Percentiles rank a stretch among this genome's conserved stretches.
These are phyloP conservation scores for Paramarasmius palmivorus DNA, from an alignment of 1,284 basidiomycete genomes.

Conservation along the genomic window DNA sequence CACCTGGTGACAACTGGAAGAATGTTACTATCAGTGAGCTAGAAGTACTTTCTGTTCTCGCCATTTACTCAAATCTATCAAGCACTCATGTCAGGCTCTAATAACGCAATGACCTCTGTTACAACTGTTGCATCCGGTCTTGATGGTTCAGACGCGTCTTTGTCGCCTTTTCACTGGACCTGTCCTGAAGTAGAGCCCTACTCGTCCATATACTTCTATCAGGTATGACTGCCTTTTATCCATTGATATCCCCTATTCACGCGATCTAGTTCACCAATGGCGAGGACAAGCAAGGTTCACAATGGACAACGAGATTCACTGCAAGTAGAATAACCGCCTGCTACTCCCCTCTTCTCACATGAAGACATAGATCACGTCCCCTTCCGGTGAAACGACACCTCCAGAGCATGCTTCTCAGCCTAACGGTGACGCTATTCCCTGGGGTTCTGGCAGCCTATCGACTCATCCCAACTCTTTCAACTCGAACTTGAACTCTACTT, in stretches of 20 bases:
- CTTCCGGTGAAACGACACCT: constrained; percentile 18
- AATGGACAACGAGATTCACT: constrained; percentile 41
- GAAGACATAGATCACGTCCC: constrained; percentile 10
- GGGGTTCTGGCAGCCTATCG: constrained; percentile 18
- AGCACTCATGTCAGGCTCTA: constrained; percentile 43
- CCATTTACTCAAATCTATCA: not conserved
- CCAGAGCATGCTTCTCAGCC: constrained; percentile 33
- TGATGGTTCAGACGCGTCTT: constrained; percentile 33
- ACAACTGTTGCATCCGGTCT: constrained; percentile 28
- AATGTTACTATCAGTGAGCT: constrained; percentile 37
- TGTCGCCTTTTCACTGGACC: constrained; percentile 35
- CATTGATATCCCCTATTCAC: not conserved
- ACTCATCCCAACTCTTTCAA: not conserved
- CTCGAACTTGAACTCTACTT: not conserved
- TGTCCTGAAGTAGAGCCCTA: constrained; percentile 40
- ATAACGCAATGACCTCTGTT: constrained; percentile 36
- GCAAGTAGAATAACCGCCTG: constrained; percentile 19
- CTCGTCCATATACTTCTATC: constrained; percentile 41
- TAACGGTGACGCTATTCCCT: constrained; percentile 29
- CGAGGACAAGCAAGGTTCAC: constrained; percentile 24
- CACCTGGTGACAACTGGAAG: constrained; percentile 28
- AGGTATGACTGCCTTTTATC: constrained; percentile 23
- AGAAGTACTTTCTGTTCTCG: not conserved
- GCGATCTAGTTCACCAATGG: constrained; percentile 34
- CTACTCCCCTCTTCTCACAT: not conserved